Evolutionary conservation across 345 rosid genomes (phyloP), one percentile per base, ranked within the genome.

Genomic region (Hevea brasiliensis): DNA sequence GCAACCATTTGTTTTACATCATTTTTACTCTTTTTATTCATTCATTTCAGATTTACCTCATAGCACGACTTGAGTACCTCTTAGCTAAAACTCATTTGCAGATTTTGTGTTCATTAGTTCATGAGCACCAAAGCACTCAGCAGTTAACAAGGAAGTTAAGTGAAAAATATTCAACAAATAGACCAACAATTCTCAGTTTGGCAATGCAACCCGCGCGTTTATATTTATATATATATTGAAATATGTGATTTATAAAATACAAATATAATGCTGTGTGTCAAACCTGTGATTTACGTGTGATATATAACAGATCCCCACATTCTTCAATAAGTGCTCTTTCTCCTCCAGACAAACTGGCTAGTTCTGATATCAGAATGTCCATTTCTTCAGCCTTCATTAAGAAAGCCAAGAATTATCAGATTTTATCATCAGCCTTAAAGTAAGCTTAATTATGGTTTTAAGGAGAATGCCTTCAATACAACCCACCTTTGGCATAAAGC

Each of bases 301-400:
- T 81, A 10, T 77, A 86, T 45, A 92, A 80, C 57, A 85, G 53
- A 68, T 81, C 80, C 65, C 91, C 89, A 23, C 93, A 88, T 75
- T 90, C 98, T 85, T 86, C 89, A 51, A 86, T 61, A 26, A 87
- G 81, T 27, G 85, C 83, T 77, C 74, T 92, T 80, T 94, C 96
- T 8, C 76, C 73, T 41, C 85, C 87, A 63, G 77, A 81, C 77
- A 90, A 87, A 77, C 88, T 86, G 15, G 94, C 96, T 67, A 94
- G 68, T 75, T 94, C 93, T 27, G 93, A 92, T 20, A 89, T 48
- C 84, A 86, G 78, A 26, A 61, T 75, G 73, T 94, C 96, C 80
- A 86, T 76, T 74, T 88, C 90, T 74, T 84, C 81, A 17, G 93
- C 92, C 96, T 94, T 89, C 87, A 82, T 15, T 20, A 10, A 7